Conservation (phyloP, 2,329 filamentous ascomycete species). For the Trichoderma brevicompactum region DNA sequence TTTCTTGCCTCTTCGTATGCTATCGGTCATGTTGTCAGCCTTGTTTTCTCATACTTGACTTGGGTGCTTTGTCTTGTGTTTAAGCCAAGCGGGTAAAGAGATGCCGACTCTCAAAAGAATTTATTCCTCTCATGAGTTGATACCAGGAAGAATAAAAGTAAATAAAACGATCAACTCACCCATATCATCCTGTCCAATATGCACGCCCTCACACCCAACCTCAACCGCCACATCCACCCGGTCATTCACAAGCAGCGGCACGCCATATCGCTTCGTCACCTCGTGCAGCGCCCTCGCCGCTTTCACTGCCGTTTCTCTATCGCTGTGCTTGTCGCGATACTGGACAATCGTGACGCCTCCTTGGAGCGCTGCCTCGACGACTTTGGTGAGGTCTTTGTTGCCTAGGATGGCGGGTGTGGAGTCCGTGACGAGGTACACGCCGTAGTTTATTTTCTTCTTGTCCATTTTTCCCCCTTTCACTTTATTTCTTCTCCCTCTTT, state of each 20-base stretch:
- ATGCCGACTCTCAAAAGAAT: background rate
- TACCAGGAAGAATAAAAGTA: no score
- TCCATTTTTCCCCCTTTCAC: slow-evolving; percentile 25
- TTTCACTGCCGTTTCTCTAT: slow-evolving; percentile 72
- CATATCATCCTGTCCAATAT: slow-evolving; percentile 95
- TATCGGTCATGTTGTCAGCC: background rate
- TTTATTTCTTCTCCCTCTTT: no score
- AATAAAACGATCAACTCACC: slow-evolving; percentile 52
- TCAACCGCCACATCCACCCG: slow-evolving; percentile 86
- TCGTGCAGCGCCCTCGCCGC: slow-evolving; percentile 72
- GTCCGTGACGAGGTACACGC: slow-evolving; percentile 90
- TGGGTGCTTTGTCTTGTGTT: no score
- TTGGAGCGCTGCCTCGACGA: slow-evolving; percentile 75
- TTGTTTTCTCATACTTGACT: background rate
- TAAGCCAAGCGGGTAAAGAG: no score
- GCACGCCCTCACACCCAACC: slow-evolving; percentile 86
- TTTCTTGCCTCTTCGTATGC: slow-evolving; percentile 59
- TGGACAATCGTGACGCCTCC: slow-evolving; percentile 88
- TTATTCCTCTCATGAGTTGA: no score
- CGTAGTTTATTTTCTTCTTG: slow-evolving; percentile 65
- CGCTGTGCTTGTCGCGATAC: slow-evolving; percentile 84
- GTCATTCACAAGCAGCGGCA: slow-evolving; percentile 92
- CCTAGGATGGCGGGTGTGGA: slow-evolving; percentile 85
- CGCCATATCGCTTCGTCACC: slow-evolving; percentile 66
- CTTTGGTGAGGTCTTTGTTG: slow-evolving; percentile 66